phyloP scores from a whole-genome alignment of 192 early-diverging fungal genomes.

The Podila clonocystis region DNA sequence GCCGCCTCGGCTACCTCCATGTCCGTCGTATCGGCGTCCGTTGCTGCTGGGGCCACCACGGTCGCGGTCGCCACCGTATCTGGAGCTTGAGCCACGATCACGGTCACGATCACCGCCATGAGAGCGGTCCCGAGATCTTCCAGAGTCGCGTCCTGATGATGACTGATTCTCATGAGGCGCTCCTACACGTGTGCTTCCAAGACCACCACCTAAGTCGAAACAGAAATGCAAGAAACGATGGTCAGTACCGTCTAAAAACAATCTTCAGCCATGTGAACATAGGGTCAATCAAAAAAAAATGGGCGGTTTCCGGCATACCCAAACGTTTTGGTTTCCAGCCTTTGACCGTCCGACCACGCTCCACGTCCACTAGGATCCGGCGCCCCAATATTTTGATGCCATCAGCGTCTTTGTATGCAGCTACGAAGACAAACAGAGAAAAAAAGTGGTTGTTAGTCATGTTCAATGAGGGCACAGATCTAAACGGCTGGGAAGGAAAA shows the following conservation, averaged over 20 bases:
- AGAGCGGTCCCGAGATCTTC: conserved; percentile 30
- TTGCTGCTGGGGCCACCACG: conserved; percentile 40
- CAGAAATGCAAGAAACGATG: background rate
- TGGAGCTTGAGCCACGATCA: conserved; percentile 42
- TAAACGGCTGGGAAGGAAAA: background rate
- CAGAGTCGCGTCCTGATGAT: conserved; percentile 60
- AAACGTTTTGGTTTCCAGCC: conserved; percentile 92
- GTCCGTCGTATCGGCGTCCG: conserved; percentile 30
- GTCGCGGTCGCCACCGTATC: conserved; percentile 42
- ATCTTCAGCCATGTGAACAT: background rate
- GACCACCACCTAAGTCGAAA: conserved; percentile 68
- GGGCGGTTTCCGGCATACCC: conserved; percentile 39
- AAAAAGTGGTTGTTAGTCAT: background rate
- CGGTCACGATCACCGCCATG: conserved; percentile 45
- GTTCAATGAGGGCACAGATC: background rate
- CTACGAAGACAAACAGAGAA: conserved; percentile 5
- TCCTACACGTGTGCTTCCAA: conserved; percentile 78
- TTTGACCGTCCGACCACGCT: conserved; percentile 95
- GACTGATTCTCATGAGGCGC: conserved; percentile 60
- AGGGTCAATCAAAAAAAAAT: background rate
- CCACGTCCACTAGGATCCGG: conserved; percentile 92
- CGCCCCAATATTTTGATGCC: conserved; percentile 87
- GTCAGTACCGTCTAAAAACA: background rate
- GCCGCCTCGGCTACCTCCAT: conserved; percentile 54
- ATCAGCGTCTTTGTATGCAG: conserved; percentile 89